Evolutionary conservation across 441 rosid species (phyloP).

Genomic region (Metrosideros polymorpha): DNA sequence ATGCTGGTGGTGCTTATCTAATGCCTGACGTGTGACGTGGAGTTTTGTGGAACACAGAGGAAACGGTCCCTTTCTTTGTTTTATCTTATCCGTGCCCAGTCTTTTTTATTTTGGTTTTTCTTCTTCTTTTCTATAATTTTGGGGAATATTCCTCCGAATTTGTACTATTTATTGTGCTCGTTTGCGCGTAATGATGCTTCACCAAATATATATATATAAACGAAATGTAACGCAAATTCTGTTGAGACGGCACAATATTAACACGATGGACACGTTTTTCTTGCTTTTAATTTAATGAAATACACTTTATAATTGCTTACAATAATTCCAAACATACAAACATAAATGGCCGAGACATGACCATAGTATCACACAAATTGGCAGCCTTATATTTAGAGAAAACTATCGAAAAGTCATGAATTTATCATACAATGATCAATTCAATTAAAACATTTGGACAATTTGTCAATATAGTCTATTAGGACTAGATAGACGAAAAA

Average conservation of each 20-base stretch:
- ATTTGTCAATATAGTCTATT: accelerated
- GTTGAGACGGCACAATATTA: background rate
- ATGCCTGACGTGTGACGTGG: background rate
- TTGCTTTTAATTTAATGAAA: background rate
- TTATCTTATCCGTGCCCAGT: background rate
- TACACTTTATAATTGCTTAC: background rate
- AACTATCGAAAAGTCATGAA: accelerated
- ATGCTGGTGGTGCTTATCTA: background rate
- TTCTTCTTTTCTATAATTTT: background rate
- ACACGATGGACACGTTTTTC: background rate
- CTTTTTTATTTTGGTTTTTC: accelerated
- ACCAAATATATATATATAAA: too few species aligned
- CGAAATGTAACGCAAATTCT: background rate
- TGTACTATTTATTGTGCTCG: background rate
- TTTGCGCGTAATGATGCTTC: background rate
- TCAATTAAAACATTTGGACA: accelerated
- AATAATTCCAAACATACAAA: background rate
- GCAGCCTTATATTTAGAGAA: accelerated
- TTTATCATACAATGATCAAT: accelerated
- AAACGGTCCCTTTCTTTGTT: accelerated
- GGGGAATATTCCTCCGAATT: background rate
- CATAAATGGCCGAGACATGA: too few species aligned
- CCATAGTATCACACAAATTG: background rate
- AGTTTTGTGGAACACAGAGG: background rate
- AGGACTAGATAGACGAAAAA: too few species aligned